phyloP scores from a whole-genome alignment of 352 stramenopile species.

The Phytophthora uliginosa region DNA sequence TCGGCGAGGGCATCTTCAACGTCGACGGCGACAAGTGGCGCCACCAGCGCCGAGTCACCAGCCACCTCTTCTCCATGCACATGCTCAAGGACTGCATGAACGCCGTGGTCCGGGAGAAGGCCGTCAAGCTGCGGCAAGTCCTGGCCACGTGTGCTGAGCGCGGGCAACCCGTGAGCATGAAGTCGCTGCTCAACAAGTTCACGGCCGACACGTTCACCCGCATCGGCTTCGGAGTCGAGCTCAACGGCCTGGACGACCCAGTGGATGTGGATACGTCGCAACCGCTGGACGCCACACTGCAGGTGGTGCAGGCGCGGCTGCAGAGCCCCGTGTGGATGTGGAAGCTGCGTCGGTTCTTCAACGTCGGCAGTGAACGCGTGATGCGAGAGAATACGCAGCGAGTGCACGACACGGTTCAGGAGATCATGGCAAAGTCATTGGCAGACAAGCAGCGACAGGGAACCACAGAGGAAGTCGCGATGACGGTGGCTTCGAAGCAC shows the following conservation, averaged over 20 bases:
- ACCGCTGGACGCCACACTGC: constrained; percentile 33
- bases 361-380: constrained; percentile 36
- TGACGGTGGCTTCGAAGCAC: neutral
- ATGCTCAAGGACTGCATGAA: constrained; percentile 61
- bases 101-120: constrained; percentile 51
- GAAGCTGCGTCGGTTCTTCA: constrained; percentile 44
- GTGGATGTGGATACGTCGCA: constrained; percentile 19
- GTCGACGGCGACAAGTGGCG: constrained; percentile 69
- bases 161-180: constrained; percentile 43
- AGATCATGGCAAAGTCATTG: constrained; percentile 41
- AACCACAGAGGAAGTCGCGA: neutral
- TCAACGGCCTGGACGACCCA: constrained; percentile 44
- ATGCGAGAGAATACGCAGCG: constrained; percentile 34
- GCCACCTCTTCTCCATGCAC: constrained; percentile 86
- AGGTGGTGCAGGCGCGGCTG: constrained; percentile 39
- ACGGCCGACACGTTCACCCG: constrained; percentile 69
- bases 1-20: constrained; percentile 75
- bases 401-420: constrained; percentile 40
- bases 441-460: constrained; percentile 10
- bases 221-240: constrained; percentile 69
- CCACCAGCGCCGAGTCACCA: constrained; percentile 80
- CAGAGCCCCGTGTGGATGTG: constrained; percentile 48
- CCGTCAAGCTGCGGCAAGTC: constrained; percentile 43
- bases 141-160: constrained; percentile 35
- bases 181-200: constrained; percentile 53